A percentile compares a stretch with the other conserved stretches of the same genome.
phyloP scores from a whole-genome alignment of 306 rosid genomes.

The Inga laurina region DNA sequence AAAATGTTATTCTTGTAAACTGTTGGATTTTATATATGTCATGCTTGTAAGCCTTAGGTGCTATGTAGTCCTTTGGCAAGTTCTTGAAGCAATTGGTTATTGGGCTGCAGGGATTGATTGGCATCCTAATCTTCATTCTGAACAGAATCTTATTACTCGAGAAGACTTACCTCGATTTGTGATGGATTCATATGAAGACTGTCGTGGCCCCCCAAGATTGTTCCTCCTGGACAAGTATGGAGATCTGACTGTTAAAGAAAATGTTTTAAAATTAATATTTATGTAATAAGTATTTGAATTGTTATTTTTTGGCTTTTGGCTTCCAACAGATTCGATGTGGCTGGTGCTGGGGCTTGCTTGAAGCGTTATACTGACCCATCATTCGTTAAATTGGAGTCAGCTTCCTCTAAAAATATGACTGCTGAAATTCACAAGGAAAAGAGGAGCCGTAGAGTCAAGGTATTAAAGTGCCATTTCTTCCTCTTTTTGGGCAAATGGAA shows the following conservation, averaged over 20 bases:
- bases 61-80: slow-evolving; percentile 18
- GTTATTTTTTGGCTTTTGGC: slow-evolving; percentile 32
- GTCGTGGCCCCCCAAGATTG: slow-evolving; percentile 88
- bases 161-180: slow-evolving; percentile 95
- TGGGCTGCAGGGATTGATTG: slow-evolving; percentile 79
- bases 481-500: background rate
- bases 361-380: slow-evolving; percentile 97
- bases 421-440: slow-evolving; percentile 67
- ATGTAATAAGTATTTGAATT: slow-evolving; percentile 18
- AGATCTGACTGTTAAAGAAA: slow-evolving; percentile 2
- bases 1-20: slow-evolving; percentile 15
- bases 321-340: slow-evolving; percentile 89
- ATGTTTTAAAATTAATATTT: slow-evolving; percentile 9
- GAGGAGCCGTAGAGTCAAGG: slow-evolving; percentile 80
- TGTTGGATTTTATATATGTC: slow-evolving; percentile 15
- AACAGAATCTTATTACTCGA: slow-evolving; percentile 65
- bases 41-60: slow-evolving; percentile 20
- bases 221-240: slow-evolving; percentile 96
- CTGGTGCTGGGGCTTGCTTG: slow-evolving; percentile 97
- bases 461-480: slow-evolving; percentile 33
- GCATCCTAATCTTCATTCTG: slow-evolving; percentile 81
- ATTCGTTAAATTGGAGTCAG: slow-evolving; percentile 68
- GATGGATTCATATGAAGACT: slow-evolving; percentile 96
- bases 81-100: slow-evolving; percentile 22
- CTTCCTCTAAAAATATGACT: slow-evolving; percentile 40